phyloP scores from a whole-genome alignment of 192 early-diverging fungal species.

The Rhizophagus sp. region DNA sequence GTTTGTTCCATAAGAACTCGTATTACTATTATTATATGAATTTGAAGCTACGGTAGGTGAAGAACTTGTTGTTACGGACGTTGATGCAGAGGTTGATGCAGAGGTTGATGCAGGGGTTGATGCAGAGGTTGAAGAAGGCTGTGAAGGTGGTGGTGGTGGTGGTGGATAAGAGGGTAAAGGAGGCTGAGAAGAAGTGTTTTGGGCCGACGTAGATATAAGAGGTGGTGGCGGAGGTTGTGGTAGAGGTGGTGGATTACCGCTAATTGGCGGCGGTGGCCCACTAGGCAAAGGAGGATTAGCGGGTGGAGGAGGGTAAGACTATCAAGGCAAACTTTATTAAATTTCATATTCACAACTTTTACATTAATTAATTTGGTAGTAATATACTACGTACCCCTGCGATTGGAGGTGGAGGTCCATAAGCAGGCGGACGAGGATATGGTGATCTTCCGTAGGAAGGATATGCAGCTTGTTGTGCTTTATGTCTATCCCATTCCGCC shows the following conservation, averaged over 20 bases:
- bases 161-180: slow-evolving; percentile 29
- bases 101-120: too few relatives aligned
- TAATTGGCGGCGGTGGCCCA: slow-evolving; percentile 33
- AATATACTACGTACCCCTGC: slow-evolving; percentile 31
- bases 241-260: slow-evolving; percentile 15
- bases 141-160: slow-evolving; percentile 31
- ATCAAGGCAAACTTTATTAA: slow-evolving; percentile 30
- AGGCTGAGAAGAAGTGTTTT: slow-evolving; percentile 26
- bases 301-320: slow-evolving; percentile 31
- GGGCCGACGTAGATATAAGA: slow-evolving; percentile 26
- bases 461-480: slow-evolving; percentile 35
- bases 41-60: slow-evolving; percentile 12
- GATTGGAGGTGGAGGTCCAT: slow-evolving; percentile 29
- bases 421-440: slow-evolving; percentile 33
- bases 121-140: slow-evolving; percentile 29
- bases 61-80: slow-evolving; percentile 15
- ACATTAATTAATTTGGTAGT: slow-evolving; percentile 29
- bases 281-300: slow-evolving; percentile 42
- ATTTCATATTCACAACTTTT: slow-evolving; percentile 34
- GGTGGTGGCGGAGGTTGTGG: slow-evolving; percentile 28
- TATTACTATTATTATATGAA: slow-evolving; percentile 15
- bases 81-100: slow-evolving; percentile 19
- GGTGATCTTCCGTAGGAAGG: slow-evolving; percentile 23
- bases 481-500: slow-evolving; percentile 63
- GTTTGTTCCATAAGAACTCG: slow-evolving; percentile 19